A percentile compares a stretch with the other conserved stretches of the same genome.
Conservation (phyloP, 345 rosid species). For the Lagerstroemia speciosa region DNA sequence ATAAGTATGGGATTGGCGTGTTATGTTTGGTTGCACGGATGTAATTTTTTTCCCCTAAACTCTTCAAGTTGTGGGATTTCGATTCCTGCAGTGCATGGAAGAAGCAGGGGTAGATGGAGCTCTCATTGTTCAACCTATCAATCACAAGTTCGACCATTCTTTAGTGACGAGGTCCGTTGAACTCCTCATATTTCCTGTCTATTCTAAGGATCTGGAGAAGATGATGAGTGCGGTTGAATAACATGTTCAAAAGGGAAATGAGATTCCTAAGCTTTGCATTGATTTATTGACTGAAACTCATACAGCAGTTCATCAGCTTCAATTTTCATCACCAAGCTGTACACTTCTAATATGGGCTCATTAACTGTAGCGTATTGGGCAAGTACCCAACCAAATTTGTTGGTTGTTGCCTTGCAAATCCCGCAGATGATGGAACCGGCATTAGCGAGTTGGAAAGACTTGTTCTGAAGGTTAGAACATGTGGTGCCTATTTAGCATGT, state of each 20-base stretch:
- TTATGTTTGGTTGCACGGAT: neutral
- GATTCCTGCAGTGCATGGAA: conserved; percentile 59
- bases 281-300: neutral
- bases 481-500: neutral
- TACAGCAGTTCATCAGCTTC: neutral
- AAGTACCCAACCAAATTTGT: conserved; percentile 71
- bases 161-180: conserved; percentile 58
- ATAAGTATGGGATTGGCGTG: neutral
- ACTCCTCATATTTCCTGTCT: neutral
- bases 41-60: neutral
- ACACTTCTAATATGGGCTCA: conserved; percentile 7
- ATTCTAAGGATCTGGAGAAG: neutral
- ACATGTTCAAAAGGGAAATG: neutral
- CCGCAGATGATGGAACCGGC: conserved; percentile 84
- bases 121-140: conserved; percentile 88
- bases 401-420: conserved; percentile 95
- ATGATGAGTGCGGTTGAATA: neutral
- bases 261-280: neutral
- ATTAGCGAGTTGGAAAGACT: conserved; percentile 65
- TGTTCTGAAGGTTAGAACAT: conserved; percentile 47
- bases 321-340: conserved; percentile 2
- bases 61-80: neutral
- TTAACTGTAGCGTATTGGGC: conserved; percentile 50
- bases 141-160: conserved; percentile 93
- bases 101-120: conserved; percentile 90